phyloP scores from a whole-genome alignment of 108 stramenopile genomes.

The Bacterosira constricta region DNA sequence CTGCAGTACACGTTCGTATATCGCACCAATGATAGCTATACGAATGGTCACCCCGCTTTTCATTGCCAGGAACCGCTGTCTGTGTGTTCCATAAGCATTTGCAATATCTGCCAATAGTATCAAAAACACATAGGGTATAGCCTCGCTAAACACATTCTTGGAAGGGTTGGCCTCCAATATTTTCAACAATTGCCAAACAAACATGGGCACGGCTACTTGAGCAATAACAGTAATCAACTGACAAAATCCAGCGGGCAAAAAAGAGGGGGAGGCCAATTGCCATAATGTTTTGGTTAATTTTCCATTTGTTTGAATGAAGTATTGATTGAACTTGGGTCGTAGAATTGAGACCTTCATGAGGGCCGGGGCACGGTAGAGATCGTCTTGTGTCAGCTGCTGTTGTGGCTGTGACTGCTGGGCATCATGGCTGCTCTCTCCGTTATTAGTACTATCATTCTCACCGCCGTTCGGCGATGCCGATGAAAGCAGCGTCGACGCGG shows the following conservation, averaged over 20 bases:
- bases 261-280: slow-evolving; percentile 53
- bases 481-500: neutral
- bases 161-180: slow-evolving; percentile 61
- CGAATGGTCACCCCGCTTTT: slow-evolving; percentile 68
- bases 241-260: slow-evolving; percentile 73
- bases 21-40: slow-evolving; percentile 53
- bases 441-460: neutral
- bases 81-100: slow-evolving; percentile 68
- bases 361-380: slow-evolving; percentile 25
- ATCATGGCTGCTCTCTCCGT: neutral
- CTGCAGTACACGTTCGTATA: slow-evolving; percentile 66
- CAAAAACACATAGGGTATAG: slow-evolving; percentile 51
- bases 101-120: slow-evolving; percentile 53
- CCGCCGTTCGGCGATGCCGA: slow-evolving; percentile 1
- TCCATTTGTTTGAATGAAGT: neutral
- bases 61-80: slow-evolving; percentile 72
- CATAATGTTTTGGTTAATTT: slow-evolving; percentile 49
- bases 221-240: slow-evolving; percentile 70
- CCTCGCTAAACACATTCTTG: slow-evolving; percentile 32
- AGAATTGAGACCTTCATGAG: slow-evolving; percentile 10
- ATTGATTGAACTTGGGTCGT: slow-evolving; percentile 12
- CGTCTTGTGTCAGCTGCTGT: slow-evolving; percentile 18
- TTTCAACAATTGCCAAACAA: slow-evolving; percentile 68
- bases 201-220: slow-evolving; percentile 71
- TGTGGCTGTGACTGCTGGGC: neutral